These are phyloP conservation scores for Prinsepia uniflora DNA, from an alignment of 306 rosid species.

Conservation along the genomic window DNA sequence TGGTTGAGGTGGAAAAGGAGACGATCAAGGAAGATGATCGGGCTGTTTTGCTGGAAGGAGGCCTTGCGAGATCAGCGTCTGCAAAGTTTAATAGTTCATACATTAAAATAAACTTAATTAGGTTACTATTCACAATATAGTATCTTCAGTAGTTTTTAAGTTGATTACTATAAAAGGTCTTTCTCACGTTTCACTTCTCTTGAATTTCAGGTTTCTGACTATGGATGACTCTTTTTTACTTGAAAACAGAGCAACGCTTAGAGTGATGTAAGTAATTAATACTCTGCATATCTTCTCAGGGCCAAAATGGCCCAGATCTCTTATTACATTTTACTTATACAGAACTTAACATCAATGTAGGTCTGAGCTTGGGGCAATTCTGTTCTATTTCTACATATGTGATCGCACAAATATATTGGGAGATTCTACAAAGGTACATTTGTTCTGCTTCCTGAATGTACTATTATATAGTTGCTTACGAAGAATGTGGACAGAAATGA, in stretches of 20 bases:
- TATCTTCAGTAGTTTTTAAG: constrained; percentile 20
- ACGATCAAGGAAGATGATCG: constrained; percentile 75
- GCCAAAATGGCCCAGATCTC: constrained; percentile 6
- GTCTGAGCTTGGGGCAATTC: constrained; percentile 82
- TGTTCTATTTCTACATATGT: constrained; percentile 78
- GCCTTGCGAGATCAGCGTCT: constrained; percentile 80
- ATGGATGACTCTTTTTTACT: constrained; percentile 88
- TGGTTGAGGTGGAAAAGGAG: constrained; percentile 81
- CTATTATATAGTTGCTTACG: neutral
- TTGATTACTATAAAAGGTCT: constrained; percentile 20
- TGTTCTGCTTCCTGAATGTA: constrained; percentile 18
- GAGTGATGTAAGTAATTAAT: constrained; percentile 77
- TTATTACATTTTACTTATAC: constrained; percentile 19
- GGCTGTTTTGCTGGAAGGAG: constrained; percentile 82
- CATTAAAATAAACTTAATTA: constrained; percentile 69
- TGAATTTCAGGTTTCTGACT: constrained; percentile 67
- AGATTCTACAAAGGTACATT: constrained; percentile 68
- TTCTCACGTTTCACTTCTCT: constrained; percentile 31
- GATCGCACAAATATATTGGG: constrained; percentile 85
- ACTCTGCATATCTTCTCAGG: constrained; percentile 15
- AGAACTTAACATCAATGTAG: constrained; percentile 34
- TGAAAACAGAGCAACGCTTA: constrained; percentile 72
- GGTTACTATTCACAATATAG: constrained; percentile 44
- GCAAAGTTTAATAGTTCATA: constrained; percentile 53
- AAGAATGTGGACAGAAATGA: neutral